Evolutionary conservation across 768 basidiomycete species (phyloP), one percentile per base, ranked within the genome.

Genomic region (Kwoniella mangroviensis): DNA sequence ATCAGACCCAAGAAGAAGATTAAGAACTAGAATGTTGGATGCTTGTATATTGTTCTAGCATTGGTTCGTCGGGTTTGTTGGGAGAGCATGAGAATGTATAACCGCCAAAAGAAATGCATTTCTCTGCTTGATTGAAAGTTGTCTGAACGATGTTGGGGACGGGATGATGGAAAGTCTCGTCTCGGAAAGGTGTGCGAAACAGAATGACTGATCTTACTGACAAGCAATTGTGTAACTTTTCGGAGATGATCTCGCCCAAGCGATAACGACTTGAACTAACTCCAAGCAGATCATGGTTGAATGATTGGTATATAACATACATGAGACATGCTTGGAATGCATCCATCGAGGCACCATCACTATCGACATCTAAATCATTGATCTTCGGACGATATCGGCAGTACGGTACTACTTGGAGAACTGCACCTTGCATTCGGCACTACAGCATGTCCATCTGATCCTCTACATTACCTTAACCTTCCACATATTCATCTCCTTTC

Each of bases 1-100:
- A 82, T 85, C 79, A 83, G 85, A 71, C 84, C 84, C 70, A 96
- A 96, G 90, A 95, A 96, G 89, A 96, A 95, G 87, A 87, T 94
- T 85, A 94, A 93, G 89, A 75, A 79, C 70, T 79, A 71, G 72
- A 65, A 10, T 43, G 62, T 61, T 59, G 41, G 58, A 41, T 43
- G 51, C 65, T 57, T 66, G 65, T 66, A 66, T 69, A 63, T 42
- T 64, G 57, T 66, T 28, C 45, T 62, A 63, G 55, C 12, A 67
- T 55, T 53, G 66, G 51, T 40, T 56, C 41, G 26, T n/a, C 41
- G 63, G 22, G 63, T 64, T 21, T 28, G 11, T 41, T 7, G 34
- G 42, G 26, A 43, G 41, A 42, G 58, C 42, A 22, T 42, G 42
- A n/a, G 58, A n/a, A 43, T 60, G 58, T 60, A 41, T 60, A 17